Conservation (phyloP, 2,329 filamentous ascomycete species). For the Mariannaea elegans region DNA sequence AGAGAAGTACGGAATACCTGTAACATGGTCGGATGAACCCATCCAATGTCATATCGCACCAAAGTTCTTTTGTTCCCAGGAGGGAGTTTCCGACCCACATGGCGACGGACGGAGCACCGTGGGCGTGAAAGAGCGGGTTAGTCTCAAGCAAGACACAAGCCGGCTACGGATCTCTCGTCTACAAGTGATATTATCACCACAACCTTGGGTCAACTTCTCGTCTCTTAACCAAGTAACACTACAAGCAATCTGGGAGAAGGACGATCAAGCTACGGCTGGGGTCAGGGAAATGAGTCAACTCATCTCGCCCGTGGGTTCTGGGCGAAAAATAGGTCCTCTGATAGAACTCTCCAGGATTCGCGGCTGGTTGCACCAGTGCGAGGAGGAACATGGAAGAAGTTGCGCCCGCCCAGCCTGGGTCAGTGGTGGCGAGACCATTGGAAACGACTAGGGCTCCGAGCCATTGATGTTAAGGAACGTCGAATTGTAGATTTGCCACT, state of each 20-base stretch:
- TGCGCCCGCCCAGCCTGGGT: constrained; percentile 17
- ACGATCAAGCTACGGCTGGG: neutral
- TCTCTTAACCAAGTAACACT: neutral
- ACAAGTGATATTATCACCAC: neutral
- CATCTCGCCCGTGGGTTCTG: neutral
- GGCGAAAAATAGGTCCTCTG: neutral
- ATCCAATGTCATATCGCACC: constrained; percentile 12
- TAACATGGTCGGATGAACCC: neutral
- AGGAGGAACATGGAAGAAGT: constrained; percentile 2
- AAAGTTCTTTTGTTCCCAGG: neutral
- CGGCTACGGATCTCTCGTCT: neutral
- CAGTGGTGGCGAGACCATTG: neutral
- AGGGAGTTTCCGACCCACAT: too few species aligned
- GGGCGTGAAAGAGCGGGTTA: neutral
- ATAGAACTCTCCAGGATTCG: constrained; percentile 1
- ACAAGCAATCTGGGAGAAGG: constrained; percentile 8
- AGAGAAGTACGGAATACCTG: constrained; percentile 7
- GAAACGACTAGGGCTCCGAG: neutral
- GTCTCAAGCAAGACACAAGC: neutral
- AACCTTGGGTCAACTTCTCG: constrained; percentile 1
- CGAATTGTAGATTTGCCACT: constrained; percentile 9
- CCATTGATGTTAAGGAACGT: constrained; percentile 7
- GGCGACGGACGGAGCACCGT: too few species aligned
- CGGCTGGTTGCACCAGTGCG: constrained; percentile 21
- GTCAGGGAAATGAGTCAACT: neutral